Evolutionary conservation across 176 grass and related monocot genomes (phyloP).

Genomic region (Paspalum notatum): DNA sequence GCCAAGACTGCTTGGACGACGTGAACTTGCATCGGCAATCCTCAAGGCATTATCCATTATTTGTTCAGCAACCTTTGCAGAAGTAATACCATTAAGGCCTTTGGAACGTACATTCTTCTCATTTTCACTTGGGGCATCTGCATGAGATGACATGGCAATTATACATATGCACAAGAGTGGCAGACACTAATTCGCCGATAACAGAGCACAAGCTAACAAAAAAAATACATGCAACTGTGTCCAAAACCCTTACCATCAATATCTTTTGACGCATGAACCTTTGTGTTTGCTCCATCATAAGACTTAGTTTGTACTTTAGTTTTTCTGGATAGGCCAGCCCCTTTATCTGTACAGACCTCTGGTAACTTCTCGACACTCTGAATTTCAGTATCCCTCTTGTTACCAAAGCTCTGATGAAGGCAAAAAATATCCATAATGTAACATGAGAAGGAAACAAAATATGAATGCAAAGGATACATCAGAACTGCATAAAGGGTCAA

Average conservation of each 20-base stretch:
- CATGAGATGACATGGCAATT: conserved; percentile 39
- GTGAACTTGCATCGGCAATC: conserved; percentile 48
- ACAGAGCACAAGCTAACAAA: conserved; percentile 6
- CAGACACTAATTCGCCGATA: neutral
- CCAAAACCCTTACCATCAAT: conserved; percentile 37
- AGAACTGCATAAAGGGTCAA: conserved; percentile 21
- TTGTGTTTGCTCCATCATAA: conserved; percentile 39
- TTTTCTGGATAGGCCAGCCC: conserved; percentile 53
- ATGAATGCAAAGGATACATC: conserved; percentile 29
- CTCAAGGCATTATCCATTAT: conserved; percentile 53
- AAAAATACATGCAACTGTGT: conserved; percentile 36
- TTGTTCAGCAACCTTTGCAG: conserved; percentile 41
- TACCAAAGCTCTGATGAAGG: conserved; percentile 67
- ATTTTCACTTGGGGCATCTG: conserved; percentile 54
- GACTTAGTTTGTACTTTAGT: conserved; percentile 43
- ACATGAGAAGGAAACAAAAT: conserved; percentile 8
- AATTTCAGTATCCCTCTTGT: conserved; percentile 74
- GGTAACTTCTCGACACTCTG: conserved; percentile 62
- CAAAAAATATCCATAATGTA: conserved; percentile 5
- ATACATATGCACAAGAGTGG: conserved; percentile 23
- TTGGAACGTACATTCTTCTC: conserved; percentile 46
- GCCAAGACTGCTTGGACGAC: conserved; percentile 37
- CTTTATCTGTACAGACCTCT: conserved; percentile 48
- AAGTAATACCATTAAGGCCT: conserved; percentile 43
- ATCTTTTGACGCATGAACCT: conserved; percentile 37